Conservation (phyloP, 1,139 yeast species). For the Lodderomyces orthopsilosis region DNA sequence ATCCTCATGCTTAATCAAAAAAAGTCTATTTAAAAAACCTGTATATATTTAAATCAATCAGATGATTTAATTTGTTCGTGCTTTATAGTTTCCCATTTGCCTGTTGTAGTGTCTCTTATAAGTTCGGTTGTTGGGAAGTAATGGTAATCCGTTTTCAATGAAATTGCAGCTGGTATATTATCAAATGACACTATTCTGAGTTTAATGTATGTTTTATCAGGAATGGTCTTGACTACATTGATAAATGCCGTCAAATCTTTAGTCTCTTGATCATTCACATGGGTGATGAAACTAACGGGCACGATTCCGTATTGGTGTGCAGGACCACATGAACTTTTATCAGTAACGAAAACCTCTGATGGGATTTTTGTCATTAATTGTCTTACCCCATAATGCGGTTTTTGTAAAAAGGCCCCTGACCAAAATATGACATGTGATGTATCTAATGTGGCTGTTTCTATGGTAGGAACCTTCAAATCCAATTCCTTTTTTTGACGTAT, state of each 20-base stretch:
- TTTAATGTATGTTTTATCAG: slow-evolving; percentile 79
- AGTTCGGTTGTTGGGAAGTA: slow-evolving; percentile 83
- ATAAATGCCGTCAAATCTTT: slow-evolving; percentile 66
- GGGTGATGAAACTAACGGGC: slow-evolving; percentile 82
- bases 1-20: slow-evolving; percentile 4
- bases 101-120: slow-evolving; percentile 39
- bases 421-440: slow-evolving; percentile 72
- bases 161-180: slow-evolving; percentile 79
- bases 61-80: background rate
- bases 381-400: slow-evolving; percentile 50
- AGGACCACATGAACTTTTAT: slow-evolving; percentile 77
- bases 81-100: slow-evolving; percentile 53
- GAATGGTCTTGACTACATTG: slow-evolving; percentile 58
- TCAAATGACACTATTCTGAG: slow-evolving; percentile 81
- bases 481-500: slow-evolving; percentile 54
- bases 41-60: slow-evolving; percentile 8
- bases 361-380: slow-evolving; percentile 78
- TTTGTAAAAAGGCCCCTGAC: slow-evolving; percentile 71
- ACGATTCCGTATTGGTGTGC: slow-evolving; percentile 81
- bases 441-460: slow-evolving; percentile 48
- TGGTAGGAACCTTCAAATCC: slow-evolving; percentile 62
- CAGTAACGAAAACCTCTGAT: slow-evolving; percentile 77
- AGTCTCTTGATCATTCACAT: slow-evolving; percentile 76
- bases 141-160: slow-evolving; percentile 85
- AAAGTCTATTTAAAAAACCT: slow-evolving; percentile 3